These are phyloP conservation scores for Microthyrium microscopicum DNA, from an alignment of 2,329 filamentous ascomycete genomes.

Conservation along the genomic window DNA sequence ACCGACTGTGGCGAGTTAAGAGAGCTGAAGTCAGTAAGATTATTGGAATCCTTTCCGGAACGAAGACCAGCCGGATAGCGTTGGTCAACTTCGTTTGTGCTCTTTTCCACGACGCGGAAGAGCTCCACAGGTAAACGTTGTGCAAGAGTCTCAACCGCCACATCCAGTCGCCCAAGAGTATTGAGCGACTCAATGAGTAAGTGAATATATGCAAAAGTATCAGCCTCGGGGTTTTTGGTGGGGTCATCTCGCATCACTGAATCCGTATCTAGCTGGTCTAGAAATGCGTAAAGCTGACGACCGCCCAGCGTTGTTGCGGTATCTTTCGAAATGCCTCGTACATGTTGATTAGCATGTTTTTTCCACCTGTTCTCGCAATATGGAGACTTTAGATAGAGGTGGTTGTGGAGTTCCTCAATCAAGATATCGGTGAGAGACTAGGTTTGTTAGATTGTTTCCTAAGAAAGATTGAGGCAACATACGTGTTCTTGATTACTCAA, in stretches of 20 bases:
- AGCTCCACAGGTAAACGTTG: slow-evolving; percentile 86
- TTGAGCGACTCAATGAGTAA: slow-evolving; percentile 79
- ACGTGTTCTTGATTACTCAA: slow-evolving; percentile 80
- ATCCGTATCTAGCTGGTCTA: slow-evolving; percentile 37
- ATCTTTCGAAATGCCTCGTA: slow-evolving; percentile 22
- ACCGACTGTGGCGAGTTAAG: slow-evolving; percentile 46
- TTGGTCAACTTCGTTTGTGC: slow-evolving; percentile 83
- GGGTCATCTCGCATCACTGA: slow-evolving; percentile 62
- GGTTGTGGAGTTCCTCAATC: slow-evolving; percentile 93
- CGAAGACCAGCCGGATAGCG: slow-evolving; percentile 71
- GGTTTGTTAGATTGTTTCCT: slow-evolving; percentile 1
- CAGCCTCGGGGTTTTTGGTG: slow-evolving; percentile 81
- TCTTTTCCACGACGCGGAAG: slow-evolving; percentile 86
- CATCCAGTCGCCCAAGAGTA: slow-evolving; percentile 71
- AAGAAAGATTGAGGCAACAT: slow-evolving; percentile 7
- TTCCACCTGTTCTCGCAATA: slow-evolving; percentile 97
- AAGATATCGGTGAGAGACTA: slow-evolving; percentile 74
- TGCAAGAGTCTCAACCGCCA: slow-evolving; percentile 77
- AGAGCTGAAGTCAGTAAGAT: slow-evolving; percentile 2
- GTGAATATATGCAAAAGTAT: slow-evolving; percentile 87
- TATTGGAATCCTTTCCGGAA: slow-evolving; percentile 31
- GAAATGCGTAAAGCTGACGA: slow-evolving; percentile 37
- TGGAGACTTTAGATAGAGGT: slow-evolving; percentile 91
- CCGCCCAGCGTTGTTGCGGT: slow-evolving; percentile 29
- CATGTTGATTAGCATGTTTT: slow-evolving; percentile 52